Percentiles rank a stretch among this genome's conserved stretches.
Evolutionary conservation across 192 early-diverging fungal genomes (phyloP).

Genomic region (Lunasporangiospora selenospora): DNA sequence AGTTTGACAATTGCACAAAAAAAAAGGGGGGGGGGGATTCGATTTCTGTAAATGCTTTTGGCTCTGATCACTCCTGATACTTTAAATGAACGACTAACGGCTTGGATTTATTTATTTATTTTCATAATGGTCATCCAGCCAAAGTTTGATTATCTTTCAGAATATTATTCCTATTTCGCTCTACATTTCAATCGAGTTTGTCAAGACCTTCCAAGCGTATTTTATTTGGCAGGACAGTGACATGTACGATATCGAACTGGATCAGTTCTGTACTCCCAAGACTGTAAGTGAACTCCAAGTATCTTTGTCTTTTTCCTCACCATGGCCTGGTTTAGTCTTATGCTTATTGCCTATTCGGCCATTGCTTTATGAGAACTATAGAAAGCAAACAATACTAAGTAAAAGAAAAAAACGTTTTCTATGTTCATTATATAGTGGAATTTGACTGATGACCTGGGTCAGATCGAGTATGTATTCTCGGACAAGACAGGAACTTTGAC

Average conservation of each 20-base stretch:
- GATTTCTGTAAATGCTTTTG: neutral
- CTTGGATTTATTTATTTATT: no score
- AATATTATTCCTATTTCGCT: constrained; percentile 97
- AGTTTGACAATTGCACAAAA: no score
- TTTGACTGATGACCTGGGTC: constrained; percentile 94
- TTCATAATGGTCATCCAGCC: constrained; percentile 65
- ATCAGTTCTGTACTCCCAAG: constrained; percentile 68
- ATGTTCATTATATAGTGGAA: constrained; percentile 73
- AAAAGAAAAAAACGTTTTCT: neutral
- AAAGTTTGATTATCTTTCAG: constrained; percentile 91
- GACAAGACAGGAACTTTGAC: constrained; percentile 98
- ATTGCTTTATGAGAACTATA: no score
- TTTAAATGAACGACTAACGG: no score
- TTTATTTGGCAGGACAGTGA: constrained; percentile 92
- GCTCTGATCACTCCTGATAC: neutral
- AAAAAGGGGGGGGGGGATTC: no score
- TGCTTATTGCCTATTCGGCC: constrained; percentile 39
- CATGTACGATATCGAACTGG: constrained; percentile 78
- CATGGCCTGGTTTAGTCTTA: neutral
- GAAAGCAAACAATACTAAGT: no score
- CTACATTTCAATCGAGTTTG: constrained; percentile 93
- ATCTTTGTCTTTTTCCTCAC: neutral
- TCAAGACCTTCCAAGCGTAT: constrained; percentile 88
- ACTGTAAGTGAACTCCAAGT: constrained; percentile 52
- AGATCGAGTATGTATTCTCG: constrained; percentile 96